Conservation (phyloP, 2,329 filamentous ascomycete genomes). For the Penicillium sp. region DNA sequence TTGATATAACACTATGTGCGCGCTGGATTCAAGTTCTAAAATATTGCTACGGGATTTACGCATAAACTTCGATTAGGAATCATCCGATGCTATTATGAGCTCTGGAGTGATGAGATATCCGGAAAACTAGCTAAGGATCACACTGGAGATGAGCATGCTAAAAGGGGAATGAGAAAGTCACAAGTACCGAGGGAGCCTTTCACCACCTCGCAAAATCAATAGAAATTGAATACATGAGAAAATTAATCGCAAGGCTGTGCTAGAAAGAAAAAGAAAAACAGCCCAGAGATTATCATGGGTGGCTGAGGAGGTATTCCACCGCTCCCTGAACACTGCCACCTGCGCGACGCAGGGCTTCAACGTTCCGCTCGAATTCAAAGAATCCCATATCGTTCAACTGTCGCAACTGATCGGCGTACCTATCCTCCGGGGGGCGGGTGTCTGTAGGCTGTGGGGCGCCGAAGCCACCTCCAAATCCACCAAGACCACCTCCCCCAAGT, state of each 20-base stretch:
- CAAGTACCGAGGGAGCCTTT: conserved; percentile 5
- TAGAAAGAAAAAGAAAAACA: conserved; percentile 1
- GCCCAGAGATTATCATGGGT: conserved; percentile 24
- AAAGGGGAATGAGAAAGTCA: conserved; percentile 7
- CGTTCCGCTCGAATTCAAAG: conserved; percentile 91
- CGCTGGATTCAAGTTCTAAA: neutral
- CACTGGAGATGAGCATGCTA: conserved; percentile 3
- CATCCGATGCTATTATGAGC: neutral
- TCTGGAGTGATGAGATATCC: neutral
- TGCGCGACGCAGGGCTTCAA: conserved; percentile 79
- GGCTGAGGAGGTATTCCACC: conserved; percentile 41
- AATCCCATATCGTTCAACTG: conserved; percentile 99
- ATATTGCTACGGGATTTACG: too few relatives aligned
- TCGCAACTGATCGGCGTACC: conserved; percentile 83
- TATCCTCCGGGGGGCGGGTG: conserved; percentile 86
- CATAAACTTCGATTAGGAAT: neutral
- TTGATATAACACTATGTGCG: neutral
- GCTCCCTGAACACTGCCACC: conserved; percentile 92
- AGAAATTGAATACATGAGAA: conserved; percentile 5
- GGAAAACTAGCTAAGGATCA: conserved; percentile 1
- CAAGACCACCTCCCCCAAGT: conserved; percentile 51
- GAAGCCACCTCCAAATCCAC: conserved; percentile 44
- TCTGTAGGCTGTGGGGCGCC: conserved; percentile 62
- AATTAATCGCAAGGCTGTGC: conserved; percentile 4
- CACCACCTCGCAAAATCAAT: conserved; percentile 8